A percentile compares a stretch with the other conserved stretches of the same genome.
These are phyloP conservation scores for Hypholoma sublateritium DNA, from an alignment of 768 basidiomycete genomes.

Conservation along the genomic window DNA sequence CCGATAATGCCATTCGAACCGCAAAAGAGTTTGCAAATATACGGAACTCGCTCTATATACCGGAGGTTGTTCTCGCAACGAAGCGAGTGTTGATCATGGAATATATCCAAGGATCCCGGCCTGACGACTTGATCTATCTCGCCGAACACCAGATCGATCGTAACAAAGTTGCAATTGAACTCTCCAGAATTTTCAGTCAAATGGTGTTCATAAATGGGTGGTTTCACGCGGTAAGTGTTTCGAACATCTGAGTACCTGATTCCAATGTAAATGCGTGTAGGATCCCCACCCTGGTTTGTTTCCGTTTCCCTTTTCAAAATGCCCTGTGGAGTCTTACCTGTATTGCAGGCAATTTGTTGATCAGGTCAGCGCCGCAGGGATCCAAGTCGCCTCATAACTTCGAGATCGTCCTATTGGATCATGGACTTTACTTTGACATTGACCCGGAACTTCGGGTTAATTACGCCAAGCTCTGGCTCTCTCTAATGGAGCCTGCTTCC, in stretches of 20 bases:
- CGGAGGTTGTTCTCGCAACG: conserved; percentile 73
- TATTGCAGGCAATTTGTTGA: conserved; percentile 78
- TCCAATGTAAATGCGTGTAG: conserved; percentile 30
- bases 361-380: conserved; percentile 62
- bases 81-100: conserved; percentile 94
- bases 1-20: conserved; percentile 76
- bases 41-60: conserved; percentile 85
- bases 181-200: conserved; percentile 85
- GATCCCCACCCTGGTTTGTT: conserved; percentile 82
- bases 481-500: conserved; percentile 76
- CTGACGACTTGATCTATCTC: conserved; percentile 86
- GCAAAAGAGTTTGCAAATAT: conserved; percentile 67
- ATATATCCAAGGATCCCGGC: conserved; percentile 84
- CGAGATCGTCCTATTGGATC: conserved; percentile 93
- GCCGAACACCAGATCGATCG: conserved; percentile 83
- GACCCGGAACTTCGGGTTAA: conserved; percentile 77
- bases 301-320: not conserved
- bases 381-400: conserved; percentile 91
- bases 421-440: conserved; percentile 92
- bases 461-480: conserved; percentile 88
- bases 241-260: not conserved
- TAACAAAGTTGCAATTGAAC: conserved; percentile 89
- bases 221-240: conserved; percentile 70
- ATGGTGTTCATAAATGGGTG: conserved; percentile 97
- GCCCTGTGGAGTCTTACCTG: not conserved